Percentiles rank a stretch among this genome's conserved stretches.
These are phyloP conservation scores for Bipolaris cookei DNA, from an alignment of 2,329 filamentous ascomycete genomes.

Conservation along the genomic window DNA sequence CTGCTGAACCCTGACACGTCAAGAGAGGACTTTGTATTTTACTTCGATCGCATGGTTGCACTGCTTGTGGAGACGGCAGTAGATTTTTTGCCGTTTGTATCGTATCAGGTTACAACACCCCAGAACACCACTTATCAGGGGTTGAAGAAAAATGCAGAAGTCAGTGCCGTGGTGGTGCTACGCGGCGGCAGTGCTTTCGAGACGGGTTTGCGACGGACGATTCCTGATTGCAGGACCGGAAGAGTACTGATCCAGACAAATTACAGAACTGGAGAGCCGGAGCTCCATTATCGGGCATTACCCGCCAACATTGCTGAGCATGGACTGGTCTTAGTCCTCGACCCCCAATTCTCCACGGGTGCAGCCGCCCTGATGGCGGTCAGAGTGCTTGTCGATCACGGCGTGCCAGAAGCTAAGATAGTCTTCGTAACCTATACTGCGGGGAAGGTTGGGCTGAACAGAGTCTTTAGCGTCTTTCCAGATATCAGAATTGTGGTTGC, in stretches of 20 bases:
- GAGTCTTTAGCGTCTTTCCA: constrained; percentile 87
- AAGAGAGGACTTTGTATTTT: constrained; percentile 94
- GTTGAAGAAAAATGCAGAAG: constrained; percentile 70
- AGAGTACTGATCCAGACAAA: constrained; percentile 91
- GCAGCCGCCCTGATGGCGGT: constrained; percentile 91
- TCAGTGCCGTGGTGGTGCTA: constrained; percentile 78
- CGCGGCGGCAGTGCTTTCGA: constrained; percentile 90
- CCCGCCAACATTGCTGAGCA: constrained; percentile 73
- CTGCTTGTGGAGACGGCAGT: constrained; percentile 75
- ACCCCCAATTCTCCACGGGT: constrained; percentile 93
- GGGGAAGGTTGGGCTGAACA: constrained; percentile 80
- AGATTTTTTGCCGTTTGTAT: constrained; percentile 68
- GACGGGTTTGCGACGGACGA: constrained; percentile 83
- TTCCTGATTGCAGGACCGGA: constrained; percentile 90
- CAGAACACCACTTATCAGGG: constrained; percentile 73
- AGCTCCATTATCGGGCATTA: constrained; percentile 87
- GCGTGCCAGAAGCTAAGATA: constrained; percentile 81
- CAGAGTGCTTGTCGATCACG: constrained; percentile 92
- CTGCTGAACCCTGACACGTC: constrained; percentile 79
- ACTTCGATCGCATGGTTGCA: constrained; percentile 89
- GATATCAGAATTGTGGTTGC: constrained; percentile 86
- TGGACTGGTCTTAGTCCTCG: constrained; percentile 82
- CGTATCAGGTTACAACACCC: constrained; percentile 71
- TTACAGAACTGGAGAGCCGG: constrained; percentile 73
- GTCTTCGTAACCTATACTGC: constrained; percentile 94